phyloP scores from a whole-genome alignment of 1,284 basidiomycete genomes.

The Leccinum pachyderme region DNA sequence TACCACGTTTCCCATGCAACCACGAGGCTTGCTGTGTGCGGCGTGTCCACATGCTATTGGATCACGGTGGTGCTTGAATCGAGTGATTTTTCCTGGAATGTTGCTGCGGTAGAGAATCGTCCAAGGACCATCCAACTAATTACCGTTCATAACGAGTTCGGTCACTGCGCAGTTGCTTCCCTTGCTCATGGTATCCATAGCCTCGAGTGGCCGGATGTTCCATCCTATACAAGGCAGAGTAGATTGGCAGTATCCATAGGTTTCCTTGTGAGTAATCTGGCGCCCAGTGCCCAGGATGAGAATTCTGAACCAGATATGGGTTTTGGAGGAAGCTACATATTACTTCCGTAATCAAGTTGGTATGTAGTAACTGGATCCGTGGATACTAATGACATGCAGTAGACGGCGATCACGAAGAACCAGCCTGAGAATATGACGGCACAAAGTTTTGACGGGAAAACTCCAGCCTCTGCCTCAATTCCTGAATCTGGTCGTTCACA shows the following conservation, averaged over 20 bases:
- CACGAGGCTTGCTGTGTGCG: background rate
- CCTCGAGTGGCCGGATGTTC: background rate
- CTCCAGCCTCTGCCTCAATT: background rate
- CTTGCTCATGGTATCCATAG: background rate
- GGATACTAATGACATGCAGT: background rate
- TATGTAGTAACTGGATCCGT: background rate
- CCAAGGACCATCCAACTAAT: background rate
- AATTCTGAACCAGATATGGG: background rate
- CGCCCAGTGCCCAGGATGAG: background rate
- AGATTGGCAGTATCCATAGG: background rate
- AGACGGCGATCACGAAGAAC: background rate
- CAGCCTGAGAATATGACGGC: background rate
- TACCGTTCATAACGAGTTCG: no score
- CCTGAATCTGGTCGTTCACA: constrained; percentile 6
- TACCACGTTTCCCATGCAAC: background rate
- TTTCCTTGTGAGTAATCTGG: background rate
- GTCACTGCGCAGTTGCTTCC: no score
- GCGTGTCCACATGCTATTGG: background rate
- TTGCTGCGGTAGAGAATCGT: background rate
- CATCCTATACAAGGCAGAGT: background rate
- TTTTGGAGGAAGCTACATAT: background rate
- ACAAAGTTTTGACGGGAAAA: background rate
- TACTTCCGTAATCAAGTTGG: background rate
- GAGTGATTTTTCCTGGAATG: background rate
- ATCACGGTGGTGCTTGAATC: background rate